Evolutionary conservation across 192 early-diverging fungal species (phyloP), one percentile per base, ranked within the genome.

Genomic region (Blastocladiella britannica): DNA sequence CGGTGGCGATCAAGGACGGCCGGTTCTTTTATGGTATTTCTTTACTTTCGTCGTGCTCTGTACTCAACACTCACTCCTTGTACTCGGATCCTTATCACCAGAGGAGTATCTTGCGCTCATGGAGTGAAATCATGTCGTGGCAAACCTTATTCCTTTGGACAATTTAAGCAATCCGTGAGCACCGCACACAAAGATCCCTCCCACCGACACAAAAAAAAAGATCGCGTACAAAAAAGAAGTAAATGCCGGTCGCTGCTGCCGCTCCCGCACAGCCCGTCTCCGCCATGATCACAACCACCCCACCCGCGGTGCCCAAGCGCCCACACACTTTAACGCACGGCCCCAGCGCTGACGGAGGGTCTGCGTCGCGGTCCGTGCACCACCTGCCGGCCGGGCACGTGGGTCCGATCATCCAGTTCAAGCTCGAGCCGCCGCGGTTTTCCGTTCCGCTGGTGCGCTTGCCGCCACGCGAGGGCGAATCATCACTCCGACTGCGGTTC

Each of bases 391-490:
- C 18, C 27, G 55, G 15, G 27, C 27, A 20, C 26, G 27, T 26
- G 8, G 55, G 29, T 26, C 55, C 55, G 24, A 18, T 56, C 12
- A n/a, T 18, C 55, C 55, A 56, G 22, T 30, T 30, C 24, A 27
- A 29, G 29, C 26, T 56, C 4, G 28, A 20, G 31, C 9, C 9
- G 9, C 31, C 31, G 31, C 31, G 18, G 9, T 43, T 15, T 18
- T 15, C 31, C 9, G 31, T 43, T 18, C 31, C 31, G 31, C 31
- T 43, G 9, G 31, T 43, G 31, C 31, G 31, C 3, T 56, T 56
- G 22, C 26, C 26, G 4, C 55, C 55, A 57, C 52, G 55, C 25
- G 52, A 18, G 23, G 47, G 53, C 59, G 4, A 56, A 24, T 24
- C 27, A 7, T 18, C 9, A 25, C 23, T 7, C 8, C 57, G 52